Evolutionary conservation across 225 moss, liverwort and hornwort genomes (phyloP).

Genomic region (Sphagnum tenellum): DNA sequence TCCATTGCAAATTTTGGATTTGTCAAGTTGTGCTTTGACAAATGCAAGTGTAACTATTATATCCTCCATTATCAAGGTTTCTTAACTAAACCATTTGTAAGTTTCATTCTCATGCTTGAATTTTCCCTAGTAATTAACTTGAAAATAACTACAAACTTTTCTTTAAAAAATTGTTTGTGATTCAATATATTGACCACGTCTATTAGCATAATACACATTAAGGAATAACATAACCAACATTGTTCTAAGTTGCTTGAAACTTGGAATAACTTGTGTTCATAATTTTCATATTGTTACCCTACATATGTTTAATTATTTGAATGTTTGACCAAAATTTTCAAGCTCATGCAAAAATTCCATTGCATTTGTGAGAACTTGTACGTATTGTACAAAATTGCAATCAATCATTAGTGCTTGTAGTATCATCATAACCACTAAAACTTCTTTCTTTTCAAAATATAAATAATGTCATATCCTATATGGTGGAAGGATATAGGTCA

Average conservation of each 20-base stretch:
- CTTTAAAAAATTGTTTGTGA: too few species aligned
- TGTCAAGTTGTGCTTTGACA: slow-evolving; percentile 76
- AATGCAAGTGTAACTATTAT: slow-evolving; percentile 47
- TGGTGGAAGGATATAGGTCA: slow-evolving; percentile 25
- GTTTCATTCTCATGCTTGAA: not conserved
- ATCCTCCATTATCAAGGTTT: slow-evolving; percentile 66
- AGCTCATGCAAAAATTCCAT: too few species aligned
- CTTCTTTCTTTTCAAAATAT: not conserved
- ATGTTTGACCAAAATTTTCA: too few species aligned
- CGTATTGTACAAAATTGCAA: too few species aligned
- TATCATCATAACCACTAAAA: too few species aligned
- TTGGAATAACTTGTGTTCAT: not conserved
- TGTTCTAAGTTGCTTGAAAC: not conserved
- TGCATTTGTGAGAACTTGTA: too few species aligned
- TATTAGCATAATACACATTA: too few species aligned
- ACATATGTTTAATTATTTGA: too few species aligned
- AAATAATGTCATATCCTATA: slow-evolving; percentile 4
- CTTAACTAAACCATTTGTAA: not conserved
- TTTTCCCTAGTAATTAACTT: not conserved
- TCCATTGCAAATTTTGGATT: slow-evolving; percentile 61
- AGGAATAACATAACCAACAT: too few species aligned
- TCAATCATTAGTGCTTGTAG: too few species aligned
- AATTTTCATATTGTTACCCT: not conserved
- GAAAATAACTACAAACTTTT: too few species aligned
- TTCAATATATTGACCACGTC: too few species aligned